These are phyloP conservation scores for Waltergamsia citrina DNA, from an alignment of 2,329 filamentous ascomycete species.

Conservation along the genomic window DNA sequence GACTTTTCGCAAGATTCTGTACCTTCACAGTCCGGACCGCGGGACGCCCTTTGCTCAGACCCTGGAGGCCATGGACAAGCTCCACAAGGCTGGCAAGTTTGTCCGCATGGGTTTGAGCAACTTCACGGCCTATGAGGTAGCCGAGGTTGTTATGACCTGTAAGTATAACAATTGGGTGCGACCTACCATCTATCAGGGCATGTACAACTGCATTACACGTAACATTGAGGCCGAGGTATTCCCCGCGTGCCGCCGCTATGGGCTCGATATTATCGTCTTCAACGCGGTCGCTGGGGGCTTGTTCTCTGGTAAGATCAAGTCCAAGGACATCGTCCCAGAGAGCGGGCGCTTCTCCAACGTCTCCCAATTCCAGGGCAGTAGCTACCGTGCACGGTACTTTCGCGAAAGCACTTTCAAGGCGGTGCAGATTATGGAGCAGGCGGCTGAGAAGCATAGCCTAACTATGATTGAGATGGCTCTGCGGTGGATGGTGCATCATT, in stretches of 20 bases:
- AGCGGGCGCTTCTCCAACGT: slow-evolving; percentile 63
- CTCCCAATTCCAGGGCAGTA: slow-evolving; percentile 36
- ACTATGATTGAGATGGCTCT: slow-evolving; percentile 65
- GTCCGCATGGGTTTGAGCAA: slow-evolving; percentile 72
- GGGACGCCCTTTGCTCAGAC: slow-evolving; percentile 71
- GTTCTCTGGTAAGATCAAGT: slow-evolving; percentile 72
- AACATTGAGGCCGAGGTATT: slow-evolving; percentile 68
- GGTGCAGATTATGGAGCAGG: slow-evolving; percentile 57
- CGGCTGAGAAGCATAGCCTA: slow-evolving; percentile 56
- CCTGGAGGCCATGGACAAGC: slow-evolving; percentile 64
- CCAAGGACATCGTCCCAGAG: slow-evolving; percentile 47
- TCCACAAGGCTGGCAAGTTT: slow-evolving; percentile 83
- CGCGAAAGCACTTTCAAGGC: slow-evolving; percentile 55
- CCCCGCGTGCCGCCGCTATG: slow-evolving; percentile 64
- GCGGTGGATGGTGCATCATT: slow-evolving; percentile 67
- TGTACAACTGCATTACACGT: slow-evolving; percentile 77
- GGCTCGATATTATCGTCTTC: slow-evolving; percentile 70
- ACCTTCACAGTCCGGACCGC: slow-evolving; percentile 38
- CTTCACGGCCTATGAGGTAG: slow-evolving; percentile 80
- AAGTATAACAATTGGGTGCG: slow-evolving; percentile 73
- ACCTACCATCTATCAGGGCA: slow-evolving; percentile 77
- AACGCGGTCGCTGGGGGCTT: slow-evolving; percentile 76
- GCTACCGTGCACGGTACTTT: slow-evolving; percentile 64
- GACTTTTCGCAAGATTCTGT: slow-evolving; percentile 28
- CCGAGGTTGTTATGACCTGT: slow-evolving; percentile 73